Evolutionary conservation across 139 green algal species (phyloP), one percentile per base, ranked within the genome.

Genomic region (Limnomonas spitsbergensis): DNA sequence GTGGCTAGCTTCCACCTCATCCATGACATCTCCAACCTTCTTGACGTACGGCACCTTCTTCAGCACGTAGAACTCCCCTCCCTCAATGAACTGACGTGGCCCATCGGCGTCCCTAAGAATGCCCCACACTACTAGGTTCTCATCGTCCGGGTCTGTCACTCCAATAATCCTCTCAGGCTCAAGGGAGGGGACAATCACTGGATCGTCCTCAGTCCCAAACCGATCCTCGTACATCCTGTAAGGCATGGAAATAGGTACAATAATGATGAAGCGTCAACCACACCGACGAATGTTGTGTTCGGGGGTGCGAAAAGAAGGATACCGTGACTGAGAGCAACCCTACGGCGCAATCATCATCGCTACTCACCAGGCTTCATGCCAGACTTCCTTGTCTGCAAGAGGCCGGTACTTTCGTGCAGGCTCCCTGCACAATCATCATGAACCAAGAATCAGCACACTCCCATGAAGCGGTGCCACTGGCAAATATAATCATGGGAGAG

Each of bases 141-240:
- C 89, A 39, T 93, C 89, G 54, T 93, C 88, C 27, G 89, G 89
- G 42, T 93, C 89, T 0, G 88, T 90, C 27, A 92, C 88, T 36
- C 89, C 89, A 36, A 93, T 90, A 56, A 93, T 93, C 34, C 89
- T 79, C 82, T 93, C 89, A 1, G 67, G 32, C 47, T 90, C 83
- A 71, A 89, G 76, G 6, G 83, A 86, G 24, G 88, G 86, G 1
- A 93, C 89, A 4, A 87, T 70, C 31, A 92, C 88, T 3, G 89
- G 89, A 76, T 92, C 86, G 9, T 89, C 84, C 69, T 86, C 82
- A 0, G 89, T 92, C 52, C 89, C 89, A 53, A 90, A 89, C 31
- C 80, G 78, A 32, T 89, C 85, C 80, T 92, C 86, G 42, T 90
- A 89, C 78, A 88, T 87, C 88, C 87, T 91, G 83, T 2, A 35